Base-by-base conservation (phyloP, 164 flowering plant species). In the Annona cherimola region DNA sequence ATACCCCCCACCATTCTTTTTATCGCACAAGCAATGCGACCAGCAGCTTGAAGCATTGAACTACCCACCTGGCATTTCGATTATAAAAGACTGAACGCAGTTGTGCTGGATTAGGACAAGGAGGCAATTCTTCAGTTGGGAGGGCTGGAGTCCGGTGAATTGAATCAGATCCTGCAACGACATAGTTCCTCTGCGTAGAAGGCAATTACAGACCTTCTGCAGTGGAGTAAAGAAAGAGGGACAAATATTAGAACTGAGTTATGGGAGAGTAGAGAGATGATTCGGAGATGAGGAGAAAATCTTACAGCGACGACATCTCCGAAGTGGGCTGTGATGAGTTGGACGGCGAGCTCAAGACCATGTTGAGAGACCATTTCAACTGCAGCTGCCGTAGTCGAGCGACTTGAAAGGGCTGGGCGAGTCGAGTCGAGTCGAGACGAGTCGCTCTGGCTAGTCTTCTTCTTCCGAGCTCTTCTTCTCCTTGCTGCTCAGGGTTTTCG, bases 81-180 rank as follows among this genome's bases (percentile, higher is more conserved):
- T 11, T 12, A 79, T 41, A 65, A 86, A 96, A 67, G 98, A 88
- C 79, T 93, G 97, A 67, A 93, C 93, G 66, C 98, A 93, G 61
- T 93, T 96, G 74, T 93, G 99, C 66, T 96, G 99, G 70, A 93
- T 93, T 14, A 96, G 74, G 57, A 92, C 91, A 44, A 88, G 89
- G 1, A 96, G 78, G 55, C 87, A 84, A 69, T 90, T 86, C 72
- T 76, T 85, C 14, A 92, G 87, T 74, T 87, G 82, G 6, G 69
- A 65, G 39, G 60, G 42, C 42, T 78, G 61, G 43, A 93, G 87
- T 63, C 86, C 83, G 0, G 93, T 84, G 84, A 9, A 82, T 3
- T 83, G 82, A 40, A 64, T 62, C 19, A 93, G 69, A 2, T 76
- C 76, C 16, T 66, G 68, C 4, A 84, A 74, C 0, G 90, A 75